Percentiles rank a stretch among this genome's conserved stretches.
These are phyloP conservation scores for Flaveria bidentis DNA, from an alignment of 129 eudicot genomes.

Conservation along the genomic window DNA sequence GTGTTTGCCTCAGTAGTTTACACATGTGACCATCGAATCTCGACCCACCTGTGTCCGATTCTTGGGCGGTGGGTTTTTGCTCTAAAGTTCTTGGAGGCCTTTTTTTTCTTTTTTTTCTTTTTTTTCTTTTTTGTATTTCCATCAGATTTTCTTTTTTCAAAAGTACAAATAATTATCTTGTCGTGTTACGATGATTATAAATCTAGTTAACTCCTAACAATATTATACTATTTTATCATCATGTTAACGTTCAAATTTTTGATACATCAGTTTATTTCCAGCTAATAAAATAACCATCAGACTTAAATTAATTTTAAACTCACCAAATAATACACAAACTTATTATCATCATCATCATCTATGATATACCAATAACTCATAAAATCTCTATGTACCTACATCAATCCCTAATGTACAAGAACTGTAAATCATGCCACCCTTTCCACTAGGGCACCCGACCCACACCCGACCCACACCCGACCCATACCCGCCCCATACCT, in stretches of 20 bases:
- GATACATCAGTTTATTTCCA: neutral
- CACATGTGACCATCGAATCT: no score
- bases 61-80: no score
- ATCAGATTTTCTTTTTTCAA: no score
- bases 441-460: conserved; percentile 25
- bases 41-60: no score
- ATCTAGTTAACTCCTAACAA: no score
- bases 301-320: neutral
- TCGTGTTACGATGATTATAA: no score
- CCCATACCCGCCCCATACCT: conserved; percentile 18
- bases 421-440: conserved; percentile 27
- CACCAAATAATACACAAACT: neutral
- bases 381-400: conserved; percentile 24
- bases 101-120: no score
- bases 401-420: conserved; percentile 41
- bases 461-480: neutral
- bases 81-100: no score
- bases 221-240: no score
- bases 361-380: neutral
- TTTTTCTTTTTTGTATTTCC: no score
- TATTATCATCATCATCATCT: neutral
- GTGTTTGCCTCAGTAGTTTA: no score
- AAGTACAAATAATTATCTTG: no score
- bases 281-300: neutral
- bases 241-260: neutral